Evolutionary conservation across 257 asterid genomes (phyloP), one percentile per base, ranked within the genome.

Genomic region (Anisodus acutangulus): DNA sequence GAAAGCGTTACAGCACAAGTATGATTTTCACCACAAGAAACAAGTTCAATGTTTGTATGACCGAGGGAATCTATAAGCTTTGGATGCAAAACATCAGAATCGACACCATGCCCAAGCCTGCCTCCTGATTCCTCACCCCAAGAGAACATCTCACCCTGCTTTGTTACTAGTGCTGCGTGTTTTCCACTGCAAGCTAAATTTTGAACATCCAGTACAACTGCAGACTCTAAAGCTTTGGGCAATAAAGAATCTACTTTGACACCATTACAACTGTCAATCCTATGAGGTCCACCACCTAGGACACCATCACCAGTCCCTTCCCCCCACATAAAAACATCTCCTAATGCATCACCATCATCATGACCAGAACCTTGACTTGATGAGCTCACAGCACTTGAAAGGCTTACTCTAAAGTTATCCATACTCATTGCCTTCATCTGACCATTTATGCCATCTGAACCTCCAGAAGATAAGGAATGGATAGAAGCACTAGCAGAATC

Each of bases 311-410:
- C 98, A 19, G 90, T 90, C 62, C 96, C 97, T 90, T 95, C 98
- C 41, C 98, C 98, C 98, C 98, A 95, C 41, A 93, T 89, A 89
- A 92, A 93, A 85, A 95, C 98, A 90, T 95, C 98, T 37, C 98
- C 98, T 84, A 95, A 83, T 64, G 97, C 91, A 90, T 95, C 98
- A 86, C 95, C 93, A 58, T 95, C 98, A 86, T 93, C 98, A 83
- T 94, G 96, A 83, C 98, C 98, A 88, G 98, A 95, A 78, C 98
- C 98, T 85, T 95, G 98, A 87, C 98, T 95, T 79, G 98, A 95
- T 74, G 98, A 95, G 91, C 98, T 95, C 85, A 95, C 98, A 84
- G 97, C 97, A 84, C 98, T 95, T 79, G 98, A 95, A 86, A 95
- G 98, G 90, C 98, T 95, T 57, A 95, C 95, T 88, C 98, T 92